A percentile compares a stretch with the other conserved stretches of the same genome.
Evolutionary conservation across 305 asterid species (phyloP).

Genomic region (Rubia peregrina): DNA sequence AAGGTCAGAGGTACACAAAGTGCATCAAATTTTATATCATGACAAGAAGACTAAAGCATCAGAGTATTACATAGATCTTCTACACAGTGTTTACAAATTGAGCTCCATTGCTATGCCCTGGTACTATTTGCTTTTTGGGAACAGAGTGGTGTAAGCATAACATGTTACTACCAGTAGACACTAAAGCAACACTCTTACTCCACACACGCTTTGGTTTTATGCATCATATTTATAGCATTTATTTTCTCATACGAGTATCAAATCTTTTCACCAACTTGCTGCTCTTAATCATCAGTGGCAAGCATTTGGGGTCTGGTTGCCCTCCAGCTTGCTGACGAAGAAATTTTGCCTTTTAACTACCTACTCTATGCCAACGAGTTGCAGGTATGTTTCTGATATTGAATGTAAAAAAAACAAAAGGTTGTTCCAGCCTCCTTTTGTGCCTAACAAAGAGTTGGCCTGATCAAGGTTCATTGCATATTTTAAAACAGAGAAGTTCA

Average conservation of each 20-base stretch:
- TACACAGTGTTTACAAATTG: background rate
- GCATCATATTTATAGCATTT: slow-evolving; percentile 2
- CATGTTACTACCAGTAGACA: slow-evolving; percentile 7
- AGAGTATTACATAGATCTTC: background rate
- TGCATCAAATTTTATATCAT: background rate
- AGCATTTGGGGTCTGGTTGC: slow-evolving; percentile 80
- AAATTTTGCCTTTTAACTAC: slow-evolving; percentile 70
- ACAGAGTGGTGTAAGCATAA: background rate
- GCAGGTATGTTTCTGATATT: slow-evolving; percentile 38
- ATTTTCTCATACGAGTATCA: background rate
- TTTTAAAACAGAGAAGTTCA: slow-evolving; percentile 46
- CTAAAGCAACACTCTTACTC: background rate
- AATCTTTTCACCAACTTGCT: slow-evolving; percentile 5
- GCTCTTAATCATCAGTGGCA: slow-evolving; percentile 44
- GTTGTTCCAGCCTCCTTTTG: slow-evolving; percentile 1
- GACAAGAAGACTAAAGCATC: background rate
- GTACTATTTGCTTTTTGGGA: background rate
- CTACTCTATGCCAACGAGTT: slow-evolving; percentile 63
- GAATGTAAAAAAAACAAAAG: background rate
- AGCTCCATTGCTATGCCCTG: background rate
- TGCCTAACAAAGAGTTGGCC: slow-evolving; percentile 10
- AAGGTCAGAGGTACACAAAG: background rate
- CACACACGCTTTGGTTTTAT: background rate
- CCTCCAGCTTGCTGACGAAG: slow-evolving; percentile 76
- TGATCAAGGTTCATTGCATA: slow-evolving; percentile 14